A percentile compares a stretch with the other conserved stretches of the same genome.
phyloP scores from a whole-genome alignment of 2,329 filamentous ascomycete genomes.

The Neospermospora avenae region DNA sequence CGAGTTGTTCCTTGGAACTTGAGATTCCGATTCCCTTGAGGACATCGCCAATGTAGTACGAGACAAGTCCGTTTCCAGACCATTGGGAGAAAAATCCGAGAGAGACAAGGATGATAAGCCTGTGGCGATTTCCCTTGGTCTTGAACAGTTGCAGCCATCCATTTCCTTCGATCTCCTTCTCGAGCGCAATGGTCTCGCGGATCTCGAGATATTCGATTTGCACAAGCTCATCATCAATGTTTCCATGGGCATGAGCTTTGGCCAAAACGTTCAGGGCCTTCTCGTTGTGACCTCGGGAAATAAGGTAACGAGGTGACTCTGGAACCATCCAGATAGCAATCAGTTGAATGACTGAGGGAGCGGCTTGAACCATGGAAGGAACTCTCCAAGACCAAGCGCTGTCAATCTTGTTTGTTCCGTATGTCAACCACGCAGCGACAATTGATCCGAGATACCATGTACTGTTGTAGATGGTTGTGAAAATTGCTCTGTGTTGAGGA shows the following conservation, averaged over 20 bases:
- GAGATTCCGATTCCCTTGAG: slow-evolving; percentile 37
- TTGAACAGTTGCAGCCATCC: slow-evolving; percentile 46
- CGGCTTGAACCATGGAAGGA: slow-evolving; percentile 34
- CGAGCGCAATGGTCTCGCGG: slow-evolving; percentile 41
- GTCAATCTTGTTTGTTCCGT: slow-evolving; percentile 38
- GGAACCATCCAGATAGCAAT: slow-evolving; percentile 36
- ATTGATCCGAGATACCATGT: slow-evolving; percentile 45
- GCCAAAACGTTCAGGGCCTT: slow-evolving; percentile 47
- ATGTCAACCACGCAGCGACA: slow-evolving; percentile 45
- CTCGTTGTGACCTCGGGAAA: slow-evolving; percentile 46
- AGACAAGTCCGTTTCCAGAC: slow-evolving; percentile 51
- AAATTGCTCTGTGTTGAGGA: slow-evolving; percentile 46
- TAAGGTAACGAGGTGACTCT: slow-evolving; percentile 41
- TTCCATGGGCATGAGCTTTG: slow-evolving; percentile 43
- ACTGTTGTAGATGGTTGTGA: slow-evolving; percentile 46
- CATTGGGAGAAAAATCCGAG: slow-evolving; percentile 56
- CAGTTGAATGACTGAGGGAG: slow-evolving; percentile 30
- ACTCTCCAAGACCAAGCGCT: slow-evolving; percentile 37
- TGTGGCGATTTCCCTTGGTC: slow-evolving; percentile 52
- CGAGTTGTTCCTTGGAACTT: slow-evolving; percentile 25
- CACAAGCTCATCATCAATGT: slow-evolving; percentile 39
- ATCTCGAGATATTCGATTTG: slow-evolving; percentile 43
- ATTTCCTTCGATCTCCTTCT: slow-evolving; percentile 45
- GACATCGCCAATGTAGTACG: slow-evolving; percentile 39
- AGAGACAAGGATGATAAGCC: slow-evolving; percentile 50